Percentiles rank a stretch among this genome's conserved stretches.
Conservation (phyloP, 2,329 filamentous ascomycete genomes). For the Phyllosticta citribraziliensis region DNA sequence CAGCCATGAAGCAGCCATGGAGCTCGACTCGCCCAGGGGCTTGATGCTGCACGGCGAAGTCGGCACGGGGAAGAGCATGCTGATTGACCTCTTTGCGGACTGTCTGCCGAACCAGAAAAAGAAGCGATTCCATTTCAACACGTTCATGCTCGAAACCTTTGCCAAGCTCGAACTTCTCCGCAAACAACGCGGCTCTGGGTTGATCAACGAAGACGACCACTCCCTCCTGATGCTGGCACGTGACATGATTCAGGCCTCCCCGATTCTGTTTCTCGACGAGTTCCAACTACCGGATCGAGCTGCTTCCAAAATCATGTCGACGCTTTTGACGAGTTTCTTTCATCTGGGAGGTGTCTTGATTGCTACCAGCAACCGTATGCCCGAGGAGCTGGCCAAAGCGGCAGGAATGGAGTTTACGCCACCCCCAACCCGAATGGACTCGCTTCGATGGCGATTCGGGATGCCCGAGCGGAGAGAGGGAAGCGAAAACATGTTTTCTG, state of each 20-base stretch:
- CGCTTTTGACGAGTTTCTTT: slow-evolving; percentile 70
- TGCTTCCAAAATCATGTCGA: slow-evolving; percentile 68
- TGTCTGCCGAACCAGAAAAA: slow-evolving; percentile 65
- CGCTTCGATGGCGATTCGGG: slow-evolving; percentile 42
- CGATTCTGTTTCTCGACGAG: slow-evolving; percentile 72
- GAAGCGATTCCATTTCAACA: slow-evolving; percentile 72
- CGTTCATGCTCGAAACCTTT: slow-evolving; percentile 72
- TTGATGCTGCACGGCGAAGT: slow-evolving; percentile 74
- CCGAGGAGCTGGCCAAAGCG: slow-evolving; percentile 68
- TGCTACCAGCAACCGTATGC: slow-evolving; percentile 74
- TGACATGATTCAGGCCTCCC: slow-evolving; percentile 63
- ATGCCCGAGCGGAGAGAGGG: slow-evolving; percentile 19
- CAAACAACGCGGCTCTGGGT: slow-evolving; percentile 13
- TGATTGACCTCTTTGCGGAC: slow-evolving; percentile 73
- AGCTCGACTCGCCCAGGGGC: slow-evolving; percentile 62
- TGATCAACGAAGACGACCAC: slow-evolving; percentile 44
- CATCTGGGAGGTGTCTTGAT: slow-evolving; percentile 72
- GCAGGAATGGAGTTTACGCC: slow-evolving; percentile 58
- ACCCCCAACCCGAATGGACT: slow-evolving; percentile 41
- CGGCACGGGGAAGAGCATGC: slow-evolving; percentile 74
- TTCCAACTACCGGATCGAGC: slow-evolving; percentile 75
- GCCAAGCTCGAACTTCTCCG: slow-evolving; percentile 61
- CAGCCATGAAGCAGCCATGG: slow-evolving; percentile 59
- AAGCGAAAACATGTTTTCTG: slow-evolving; percentile 16
- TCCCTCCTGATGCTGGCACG: slow-evolving; percentile 65